Base-by-base conservation (phyloP, 371 early-diverging fungal genomes). In the Mortierella sp. region DNA sequence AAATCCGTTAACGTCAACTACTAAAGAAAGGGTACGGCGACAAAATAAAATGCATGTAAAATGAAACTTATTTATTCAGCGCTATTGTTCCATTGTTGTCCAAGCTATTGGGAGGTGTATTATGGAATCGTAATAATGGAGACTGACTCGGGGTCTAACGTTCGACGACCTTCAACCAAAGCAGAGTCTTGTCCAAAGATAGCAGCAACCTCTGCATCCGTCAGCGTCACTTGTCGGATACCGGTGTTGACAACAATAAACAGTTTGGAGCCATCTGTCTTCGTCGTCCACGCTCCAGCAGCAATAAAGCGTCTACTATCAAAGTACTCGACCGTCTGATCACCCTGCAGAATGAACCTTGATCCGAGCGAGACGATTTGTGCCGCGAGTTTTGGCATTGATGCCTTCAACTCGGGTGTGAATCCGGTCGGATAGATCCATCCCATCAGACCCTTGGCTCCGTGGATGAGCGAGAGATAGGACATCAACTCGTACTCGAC, bases 401-500 rank as follows among this genome's bases (percentile, higher is more conserved):
- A 64, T 14, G 22, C 24, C 64, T 64, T 64, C 24, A 64, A 41
- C 41, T 64, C 41, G 0, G 9, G 2, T 0, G 64, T 40, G 2
- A 64, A 24, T 64, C 40, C 64, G 13, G 6, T 19, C 6, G 64
- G 64, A 19, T 64, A 64, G 10, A 64, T 64, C 64, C 64, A 64
- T 2, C 64, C 41, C 64, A 64, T 64, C 13, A 64, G 14, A 9
- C 64, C 72, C 14, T 73, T 73, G n/a, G 48, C 65, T 14, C 73
- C 73, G 50, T 73, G 40, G 37, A 73, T 66, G 16, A 73, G 52
- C 24, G 73, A 73, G 55, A 73, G 40, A 16, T 73, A 68, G 3
- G 70, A 40, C 73, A 73, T 73, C 13, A 70, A 22, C 9, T 52
- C 40, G 55, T 52, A 43, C 50, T 73, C 73, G 52, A 34, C 55